Evolutionary conservation across 768 basidiomycete genomes (phyloP).

Genomic region (Tulasnella sp.): DNA sequence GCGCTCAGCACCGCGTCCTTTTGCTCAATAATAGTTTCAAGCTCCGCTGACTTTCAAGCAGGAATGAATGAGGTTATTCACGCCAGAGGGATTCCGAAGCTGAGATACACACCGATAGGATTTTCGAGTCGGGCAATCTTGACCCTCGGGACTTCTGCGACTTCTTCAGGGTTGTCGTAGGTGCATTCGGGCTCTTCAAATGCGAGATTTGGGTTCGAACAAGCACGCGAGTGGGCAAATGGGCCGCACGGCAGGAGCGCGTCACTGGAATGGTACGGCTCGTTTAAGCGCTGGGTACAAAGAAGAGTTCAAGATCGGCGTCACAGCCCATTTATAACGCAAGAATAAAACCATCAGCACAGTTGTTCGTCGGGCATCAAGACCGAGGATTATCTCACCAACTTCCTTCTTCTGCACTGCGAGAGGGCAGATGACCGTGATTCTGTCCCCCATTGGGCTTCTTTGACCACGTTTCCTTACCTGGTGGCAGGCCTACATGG

Average conservation of each 20-base stretch:
- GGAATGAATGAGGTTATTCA: background rate
- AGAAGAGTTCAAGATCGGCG: background rate
- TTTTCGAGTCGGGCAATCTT: slow-evolving; percentile 2
- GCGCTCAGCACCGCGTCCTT: background rate
- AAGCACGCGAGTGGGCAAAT: background rate
- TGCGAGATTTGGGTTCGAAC: background rate
- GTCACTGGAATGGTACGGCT: background rate
- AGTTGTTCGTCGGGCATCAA: background rate
- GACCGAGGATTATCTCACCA: background rate
- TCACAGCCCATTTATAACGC: slow-evolving; percentile 3
- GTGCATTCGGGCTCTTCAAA: slow-evolving; percentile 6
- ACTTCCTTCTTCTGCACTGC: slow-evolving; percentile 19
- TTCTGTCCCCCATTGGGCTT: background rate
- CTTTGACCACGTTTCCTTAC: background rate
- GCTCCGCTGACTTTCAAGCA: background rate
- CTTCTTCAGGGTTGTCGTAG: slow-evolving; percentile 24
- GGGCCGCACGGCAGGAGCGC: slow-evolving; percentile 16
- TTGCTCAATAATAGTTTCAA: background rate
- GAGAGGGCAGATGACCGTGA: background rate
- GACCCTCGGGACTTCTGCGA: background rate
- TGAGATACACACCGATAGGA: background rate
- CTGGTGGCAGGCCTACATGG: slow-evolving; percentile 23
- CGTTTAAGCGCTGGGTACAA: background rate
- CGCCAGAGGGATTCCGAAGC: background rate
- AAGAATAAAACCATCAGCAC: background rate